phyloP scores from a whole-genome alignment of 441 rosid species.

The Breynia disticha region DNA sequence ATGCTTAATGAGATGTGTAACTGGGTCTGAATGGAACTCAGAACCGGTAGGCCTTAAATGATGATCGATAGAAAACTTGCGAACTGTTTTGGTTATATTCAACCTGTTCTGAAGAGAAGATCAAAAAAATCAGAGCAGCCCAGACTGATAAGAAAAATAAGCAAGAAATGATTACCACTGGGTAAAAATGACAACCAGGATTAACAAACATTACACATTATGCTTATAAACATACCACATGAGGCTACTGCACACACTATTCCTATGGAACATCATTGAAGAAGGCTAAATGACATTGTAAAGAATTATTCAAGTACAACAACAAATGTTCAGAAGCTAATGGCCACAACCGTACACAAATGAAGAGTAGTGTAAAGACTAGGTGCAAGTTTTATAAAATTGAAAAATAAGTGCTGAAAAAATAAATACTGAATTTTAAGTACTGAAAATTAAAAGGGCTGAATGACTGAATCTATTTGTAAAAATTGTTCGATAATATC shows the following conservation, averaged over 20 bases:
- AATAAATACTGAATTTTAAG: too few relatives aligned
- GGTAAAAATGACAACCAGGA: not conserved
- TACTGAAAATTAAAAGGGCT: too few relatives aligned
- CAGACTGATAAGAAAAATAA: not conserved
- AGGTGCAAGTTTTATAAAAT: too few relatives aligned
- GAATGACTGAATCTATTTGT: too few relatives aligned
- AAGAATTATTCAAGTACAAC: too few relatives aligned
- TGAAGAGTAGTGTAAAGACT: too few relatives aligned
- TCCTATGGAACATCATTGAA: not conserved
- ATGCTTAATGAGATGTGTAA: constrained; percentile 56
- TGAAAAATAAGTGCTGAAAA: too few relatives aligned
- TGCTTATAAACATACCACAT: not conserved
- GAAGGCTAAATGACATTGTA: not conserved
- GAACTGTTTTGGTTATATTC: constrained; percentile 91
- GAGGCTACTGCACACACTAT: not conserved
- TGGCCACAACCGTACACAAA: too few relatives aligned
- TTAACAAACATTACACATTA: not conserved
- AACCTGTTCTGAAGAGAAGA: constrained; percentile 81
- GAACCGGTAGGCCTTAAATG: constrained; percentile 66
- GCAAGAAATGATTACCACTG: not conserved
- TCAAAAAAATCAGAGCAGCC: constrained; percentile 11
- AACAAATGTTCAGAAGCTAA: too few relatives aligned
- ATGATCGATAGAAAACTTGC: constrained; percentile 83
- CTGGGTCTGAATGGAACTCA: constrained; percentile 71
- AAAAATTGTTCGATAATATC: too few relatives aligned